Base-by-base conservation (phyloP, 2,329 filamentous ascomycete genomes). In the Nothophoma quercina region DNA sequence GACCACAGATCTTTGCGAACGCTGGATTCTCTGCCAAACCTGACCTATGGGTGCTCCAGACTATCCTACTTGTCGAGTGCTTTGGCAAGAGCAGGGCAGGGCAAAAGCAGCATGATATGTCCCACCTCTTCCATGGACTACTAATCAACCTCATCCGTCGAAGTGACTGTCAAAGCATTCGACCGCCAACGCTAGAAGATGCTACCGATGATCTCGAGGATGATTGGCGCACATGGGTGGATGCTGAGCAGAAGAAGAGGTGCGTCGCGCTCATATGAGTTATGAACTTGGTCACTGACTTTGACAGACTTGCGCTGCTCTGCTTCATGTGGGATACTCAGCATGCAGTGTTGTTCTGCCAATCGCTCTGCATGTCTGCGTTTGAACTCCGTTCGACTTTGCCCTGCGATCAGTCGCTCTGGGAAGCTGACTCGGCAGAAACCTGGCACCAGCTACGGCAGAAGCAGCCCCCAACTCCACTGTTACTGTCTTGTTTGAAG, bases 291-390 rank as follows among this genome's bases (percentile, higher is more conserved):
- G 28, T n/a, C 19, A 12, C 28, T 57, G 35, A 50, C 23, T 15
- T 12, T 28, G 2, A 15, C 23, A 79, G 78, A 44, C 70, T 85
- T 0, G 83, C 84, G 0, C 77, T 86, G 30, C 74, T 85, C 5
- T 87, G 84, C 62, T 88, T 88, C 64, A 83, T 87, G 75, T 87
- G 85, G 85, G 85, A 87, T 58, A 85, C 83, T 0, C 84, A 87
- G 47, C 84, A 87, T 54, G 84, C 85, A 0, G 83, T 87, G 0
- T 74, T 87, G 0, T 87, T 87, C 65, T 86, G 83, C n/a, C 85
- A 87, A 62, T 85, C 83, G 4, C 77, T 88, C 0, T 87, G 85
- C 69, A 87, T 87, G 84, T 87, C 83, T 1, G 83, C 84, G 0
- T 87, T 87, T 41, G 85, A 87, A 60, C 76, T 88, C 1, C 79